Base-by-base conservation (phyloP, 1,284 basidiomycete genomes). In the Pascua sp. region DNA sequence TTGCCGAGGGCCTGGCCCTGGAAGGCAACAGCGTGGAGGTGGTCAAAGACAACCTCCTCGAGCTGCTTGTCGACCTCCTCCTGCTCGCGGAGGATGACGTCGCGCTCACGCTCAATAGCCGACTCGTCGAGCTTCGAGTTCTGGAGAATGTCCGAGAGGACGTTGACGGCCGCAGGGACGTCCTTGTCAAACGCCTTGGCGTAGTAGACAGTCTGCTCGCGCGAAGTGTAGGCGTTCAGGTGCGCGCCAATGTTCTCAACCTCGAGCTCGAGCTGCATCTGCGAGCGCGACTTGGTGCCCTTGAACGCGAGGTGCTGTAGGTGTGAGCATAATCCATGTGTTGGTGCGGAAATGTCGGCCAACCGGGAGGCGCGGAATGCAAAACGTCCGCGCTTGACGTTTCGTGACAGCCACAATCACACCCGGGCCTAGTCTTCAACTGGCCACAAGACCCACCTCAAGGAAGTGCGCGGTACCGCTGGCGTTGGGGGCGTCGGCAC, bases 151-250 rank as follows among this genome's bases (percentile, higher is more conserved):
- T 99, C 95, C 69, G 90, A 90, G 77, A 99, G 92, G 80, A 99
- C 96, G 79, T 97, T 92, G 60, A 98, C 93, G 38, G 91, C 86
- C 59, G 85, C 84, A 39, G 86, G 85, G 17, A 98, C 91, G 77
- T 98, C 96, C 82, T 95, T 90, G 77, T 89, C 85, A 86, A 99
- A 98, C 74, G 90, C 89, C 84, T 98, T 98, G 74, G 95, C 95
- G 77, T 98, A 98, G 83, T 98, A 99, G 63, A 98, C 94, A 38
- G 96, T 99, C 81, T 98, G 95, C 81, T 98, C 95, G 65, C 95
- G 86, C 45, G 94, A 97, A 16, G 95, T 99, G 82, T 98, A 98
- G 55, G 96, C 95, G 78, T 98, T 98, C 61, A 99, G 81, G 78
- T 98, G 95, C 42, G 95, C 92, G 67, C 96, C 96, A 61, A 98